Percentiles rank a stretch among this genome's conserved stretches.
Conservation (phyloP, 2,329 filamentous ascomycete genomes). For the Neurospora sp. region DNA sequence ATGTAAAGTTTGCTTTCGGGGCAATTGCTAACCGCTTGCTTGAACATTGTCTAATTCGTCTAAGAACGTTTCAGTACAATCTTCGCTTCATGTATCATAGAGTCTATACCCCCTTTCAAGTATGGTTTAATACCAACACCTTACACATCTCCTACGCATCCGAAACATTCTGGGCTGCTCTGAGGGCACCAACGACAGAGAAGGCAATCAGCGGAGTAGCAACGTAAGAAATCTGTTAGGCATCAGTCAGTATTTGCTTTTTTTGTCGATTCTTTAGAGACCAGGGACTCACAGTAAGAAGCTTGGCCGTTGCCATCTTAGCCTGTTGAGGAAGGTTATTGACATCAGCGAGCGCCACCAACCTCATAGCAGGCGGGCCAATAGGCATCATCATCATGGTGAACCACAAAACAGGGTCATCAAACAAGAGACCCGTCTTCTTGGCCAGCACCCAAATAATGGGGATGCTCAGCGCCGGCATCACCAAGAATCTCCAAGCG, state of each 20-base stretch:
- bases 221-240: conserved; percentile 15
- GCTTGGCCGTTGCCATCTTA: conserved; percentile 33
- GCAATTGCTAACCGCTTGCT: background rate
- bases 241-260: background rate
- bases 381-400: conserved; percentile 39
- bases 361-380: conserved; percentile 37
- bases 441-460: conserved; percentile 45
- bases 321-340: conserved; percentile 29
- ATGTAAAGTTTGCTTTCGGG: background rate
- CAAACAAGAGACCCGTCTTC: conserved; percentile 38
- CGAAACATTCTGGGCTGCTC: background rate
- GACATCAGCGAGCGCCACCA: conserved; percentile 36
- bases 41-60: background rate
- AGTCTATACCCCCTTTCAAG: background rate
- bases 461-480: conserved; percentile 47
- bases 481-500: conserved; percentile 48
- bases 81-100: background rate
- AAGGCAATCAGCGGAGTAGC: conserved; percentile 15
- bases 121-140: background rate
- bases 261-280: background rate
- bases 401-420: conserved; percentile 59
- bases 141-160: background rate
- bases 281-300: conserved; percentile 29
- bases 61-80: background rate
- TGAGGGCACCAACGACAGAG: conserved; percentile 11